Evolutionary conservation across 2,329 filamentous ascomycete species (phyloP).

Genomic region (Paecilomyces sp.): DNA sequence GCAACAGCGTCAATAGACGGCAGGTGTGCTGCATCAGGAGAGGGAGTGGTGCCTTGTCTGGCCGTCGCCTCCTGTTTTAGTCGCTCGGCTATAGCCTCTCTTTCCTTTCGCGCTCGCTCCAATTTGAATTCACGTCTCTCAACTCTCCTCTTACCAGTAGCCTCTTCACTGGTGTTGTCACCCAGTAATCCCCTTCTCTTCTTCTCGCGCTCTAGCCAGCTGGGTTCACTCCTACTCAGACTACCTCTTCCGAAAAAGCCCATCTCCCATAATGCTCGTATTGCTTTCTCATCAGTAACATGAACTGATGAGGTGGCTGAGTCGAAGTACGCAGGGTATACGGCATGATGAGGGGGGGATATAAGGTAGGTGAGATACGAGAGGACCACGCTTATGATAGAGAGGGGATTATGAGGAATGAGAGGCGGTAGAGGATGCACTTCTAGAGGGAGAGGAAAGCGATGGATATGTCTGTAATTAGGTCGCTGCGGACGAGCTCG

Average conservation of each 20-base stretch:
- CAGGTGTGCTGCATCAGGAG: conserved; percentile 1
- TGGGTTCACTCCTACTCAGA: conserved; percentile 88
- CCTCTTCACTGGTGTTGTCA: conserved; percentile 69
- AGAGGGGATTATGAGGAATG: conserved; percentile 87
- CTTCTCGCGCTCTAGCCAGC: conserved; percentile 80
- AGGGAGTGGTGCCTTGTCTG: conserved; percentile 15
- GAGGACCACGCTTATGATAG: conserved; percentile 71
- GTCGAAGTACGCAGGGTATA: conserved; percentile 75
- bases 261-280: conserved; percentile 85
- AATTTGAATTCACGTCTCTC: conserved; percentile 81
- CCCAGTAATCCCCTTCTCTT: conserved; percentile 59
- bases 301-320: conserved; percentile 74
- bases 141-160: conserved; percentile 67
- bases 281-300: conserved; percentile 66
- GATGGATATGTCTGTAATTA: conserved; percentile 71
- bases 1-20: conserved; percentile 4
- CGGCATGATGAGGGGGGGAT: conserved; percentile 51
- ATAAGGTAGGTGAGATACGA: conserved; percentile 70
- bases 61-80: conserved; percentile 47
- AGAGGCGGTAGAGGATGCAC: conserved; percentile 80
- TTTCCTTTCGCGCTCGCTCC: conserved; percentile 81
- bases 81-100: conserved; percentile 72
- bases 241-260: conserved; percentile 96
- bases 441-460: conserved; percentile 69
- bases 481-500: conserved; percentile 28